phyloP scores from a whole-genome alignment of 352 stramenopile species.

The Plasmopara viticola region DNA sequence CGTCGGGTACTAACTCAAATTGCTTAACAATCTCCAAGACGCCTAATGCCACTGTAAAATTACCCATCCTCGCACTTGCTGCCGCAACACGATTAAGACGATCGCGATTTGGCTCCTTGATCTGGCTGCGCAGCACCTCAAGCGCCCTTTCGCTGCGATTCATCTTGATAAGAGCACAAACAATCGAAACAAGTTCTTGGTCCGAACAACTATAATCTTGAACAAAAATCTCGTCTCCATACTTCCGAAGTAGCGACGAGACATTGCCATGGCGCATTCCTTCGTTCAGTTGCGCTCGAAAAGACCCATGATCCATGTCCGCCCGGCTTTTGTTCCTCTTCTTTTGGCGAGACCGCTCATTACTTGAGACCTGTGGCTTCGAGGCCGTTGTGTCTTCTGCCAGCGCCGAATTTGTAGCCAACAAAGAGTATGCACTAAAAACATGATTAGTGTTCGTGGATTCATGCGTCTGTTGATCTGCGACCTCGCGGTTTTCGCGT shows the following conservation, averaged over 20 bases:
- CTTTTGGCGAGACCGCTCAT: slow-evolving; percentile 5
- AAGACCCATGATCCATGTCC: slow-evolving; percentile 53
- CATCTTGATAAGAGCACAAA: slow-evolving; percentile 65
- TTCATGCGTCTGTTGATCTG: too few species aligned
- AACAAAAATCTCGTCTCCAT: slow-evolving; percentile 66
- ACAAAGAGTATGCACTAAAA: slow-evolving; percentile 4
- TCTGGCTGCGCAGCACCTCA: slow-evolving; percentile 55
- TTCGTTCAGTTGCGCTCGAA: slow-evolving; percentile 51
- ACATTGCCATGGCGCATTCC: slow-evolving; percentile 50
- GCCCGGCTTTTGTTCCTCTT: slow-evolving; percentile 41
- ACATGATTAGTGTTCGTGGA: too few species aligned
- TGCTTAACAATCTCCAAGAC: slow-evolving; percentile 66
- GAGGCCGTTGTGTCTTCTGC: not conserved
- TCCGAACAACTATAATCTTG: slow-evolving; percentile 52
- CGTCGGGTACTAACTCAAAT: slow-evolving; percentile 55
- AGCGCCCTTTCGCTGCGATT: slow-evolving; percentile 54
- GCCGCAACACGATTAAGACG: slow-evolving; percentile 64
- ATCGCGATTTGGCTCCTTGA: slow-evolving; percentile 42
- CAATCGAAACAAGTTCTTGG: slow-evolving; percentile 73
- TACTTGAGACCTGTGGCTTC: slow-evolving; percentile 1
- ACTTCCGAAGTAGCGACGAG: slow-evolving; percentile 51
- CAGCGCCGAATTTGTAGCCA: slow-evolving; percentile 23
- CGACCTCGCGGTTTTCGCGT: too few species aligned
- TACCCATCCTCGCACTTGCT: slow-evolving; percentile 57
- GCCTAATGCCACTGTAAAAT: slow-evolving; percentile 56